Evolutionary conservation across 495 filamentous ascomycete genomes (phyloP).

Genomic region (Cudoniella acicularis): DNA sequence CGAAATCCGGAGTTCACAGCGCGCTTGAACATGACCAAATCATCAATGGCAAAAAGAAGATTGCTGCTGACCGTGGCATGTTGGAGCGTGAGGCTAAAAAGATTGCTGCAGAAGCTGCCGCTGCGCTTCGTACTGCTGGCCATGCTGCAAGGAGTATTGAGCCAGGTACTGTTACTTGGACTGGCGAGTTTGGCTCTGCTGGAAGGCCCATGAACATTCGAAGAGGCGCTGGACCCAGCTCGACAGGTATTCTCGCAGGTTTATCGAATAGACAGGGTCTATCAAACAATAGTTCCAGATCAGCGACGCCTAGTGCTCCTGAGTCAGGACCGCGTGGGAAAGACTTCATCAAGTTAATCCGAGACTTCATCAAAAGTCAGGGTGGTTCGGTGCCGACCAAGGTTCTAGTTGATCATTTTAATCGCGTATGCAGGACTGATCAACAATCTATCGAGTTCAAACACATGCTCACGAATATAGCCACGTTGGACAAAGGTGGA

Average conservation of each 20-base stretch:
- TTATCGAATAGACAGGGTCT: slow-evolving; percentile 54
- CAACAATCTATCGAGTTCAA: slow-evolving; percentile 45
- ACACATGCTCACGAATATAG: slow-evolving; percentile 42
- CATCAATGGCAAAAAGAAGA: slow-evolving; percentile 57
- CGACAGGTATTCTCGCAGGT: slow-evolving; percentile 55
- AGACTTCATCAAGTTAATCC: slow-evolving; percentile 71
- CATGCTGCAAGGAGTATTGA: slow-evolving; percentile 66
- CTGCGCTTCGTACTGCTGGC: slow-evolving; percentile 66
- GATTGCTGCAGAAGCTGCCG: slow-evolving; percentile 73
- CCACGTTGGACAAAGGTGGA: slow-evolving; percentile 51
- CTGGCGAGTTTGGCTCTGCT: slow-evolving; percentile 71
- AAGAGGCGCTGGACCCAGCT: slow-evolving; percentile 38
- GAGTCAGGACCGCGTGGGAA: slow-evolving; percentile 26
- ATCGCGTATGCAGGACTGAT: slow-evolving; percentile 41
- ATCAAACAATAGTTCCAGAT: slow-evolving; percentile 25
- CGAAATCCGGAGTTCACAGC: slow-evolving; percentile 76
- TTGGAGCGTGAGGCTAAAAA: slow-evolving; percentile 77
- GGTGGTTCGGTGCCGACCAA: slow-evolving; percentile 70
- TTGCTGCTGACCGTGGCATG: slow-evolving; percentile 65
- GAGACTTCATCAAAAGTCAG: slow-evolving; percentile 66
- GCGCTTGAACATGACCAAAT: slow-evolving; percentile 88
- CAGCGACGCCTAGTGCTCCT: slow-evolving; percentile 21
- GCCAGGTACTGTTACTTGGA: slow-evolving; percentile 91
- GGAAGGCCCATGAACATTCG: slow-evolving; percentile 46
- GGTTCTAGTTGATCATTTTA: slow-evolving; percentile 75